Base-by-base conservation (phyloP, 768 basidiomycete genomes). In the Rhizopogon vesiculosus region DNA sequence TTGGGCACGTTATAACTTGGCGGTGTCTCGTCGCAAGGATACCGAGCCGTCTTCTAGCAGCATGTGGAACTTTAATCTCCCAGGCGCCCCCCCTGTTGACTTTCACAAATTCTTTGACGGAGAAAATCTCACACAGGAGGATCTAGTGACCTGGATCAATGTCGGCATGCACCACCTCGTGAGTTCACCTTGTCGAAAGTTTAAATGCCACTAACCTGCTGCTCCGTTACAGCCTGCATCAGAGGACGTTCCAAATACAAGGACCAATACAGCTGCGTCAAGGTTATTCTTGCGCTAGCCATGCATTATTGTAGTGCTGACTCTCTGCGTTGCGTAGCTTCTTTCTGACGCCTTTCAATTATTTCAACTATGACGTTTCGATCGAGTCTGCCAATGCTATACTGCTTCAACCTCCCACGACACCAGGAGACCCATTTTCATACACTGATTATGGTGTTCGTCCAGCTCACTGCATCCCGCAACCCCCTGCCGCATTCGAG, bases 151-250 rank as follows among this genome's bases (percentile, higher is more conserved):
- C 13, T 87, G 85, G 83, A 63, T 87, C 53, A 85, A 86, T 59
- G 60, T 87, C 35, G 86, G 85, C 16, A 86, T 76, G 71, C 85
- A 87, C 64, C 85, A 87, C 60, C 69, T 86, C 44, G 80, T 80
- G 56, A 41, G 73, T 57, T 15, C 2, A 13, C 28, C 16, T 55
- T 22, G 35, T 12, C 35, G 35, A 9, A 25, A 42, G 19, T 22
- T 31, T 9, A 5, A 8, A 42, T 22, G 28, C 25, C 19, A 33
- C 45, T 39, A 13, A 51, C 15, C 16, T 15, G 13, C n/a, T 3
- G 39, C 22, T 29, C 13, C 35, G 53, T 8, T 41, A 8, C 52
- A 81, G 79, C 83, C 83, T 2, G 78, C 82, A 61, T 78, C 85
- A 3, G 85, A 87, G 67, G 84, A 86, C 67, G 75, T 79, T 1